A percentile compares a stretch with the other conserved stretches of the same genome.
Conservation (phyloP, 1,284 basidiomycete species). For the Sanguinoderma infundibulare region DNA sequence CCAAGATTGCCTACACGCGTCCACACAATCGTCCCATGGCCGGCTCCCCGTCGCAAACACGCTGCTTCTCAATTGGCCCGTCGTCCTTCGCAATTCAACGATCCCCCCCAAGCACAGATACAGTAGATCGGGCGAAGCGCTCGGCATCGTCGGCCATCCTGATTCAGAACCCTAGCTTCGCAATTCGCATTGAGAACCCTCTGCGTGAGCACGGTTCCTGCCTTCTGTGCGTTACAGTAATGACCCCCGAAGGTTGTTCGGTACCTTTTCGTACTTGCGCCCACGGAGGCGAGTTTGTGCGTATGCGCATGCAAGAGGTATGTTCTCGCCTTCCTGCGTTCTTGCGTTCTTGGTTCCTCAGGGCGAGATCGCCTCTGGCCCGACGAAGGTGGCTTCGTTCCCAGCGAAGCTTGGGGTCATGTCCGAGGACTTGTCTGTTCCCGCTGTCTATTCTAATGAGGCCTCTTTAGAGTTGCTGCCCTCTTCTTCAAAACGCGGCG, state of each 20-base stretch:
- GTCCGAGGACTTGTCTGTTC: too few relatives aligned
- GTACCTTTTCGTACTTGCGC: too few relatives aligned
- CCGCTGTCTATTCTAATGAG: too few relatives aligned
- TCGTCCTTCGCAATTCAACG: not conserved
- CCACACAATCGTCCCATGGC: not conserved
- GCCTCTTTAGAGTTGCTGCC: too few relatives aligned
- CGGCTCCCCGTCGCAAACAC: not conserved
- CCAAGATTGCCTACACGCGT: not conserved
- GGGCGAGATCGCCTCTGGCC: too few relatives aligned
- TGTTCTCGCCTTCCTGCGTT: too few relatives aligned
- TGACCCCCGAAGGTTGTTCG: not conserved
- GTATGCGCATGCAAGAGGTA: too few relatives aligned
- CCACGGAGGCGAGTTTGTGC: too few relatives aligned
- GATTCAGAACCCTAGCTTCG: not conserved
- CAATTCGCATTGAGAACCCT: not conserved
- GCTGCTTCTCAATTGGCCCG: not conserved
- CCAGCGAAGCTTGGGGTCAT: too few relatives aligned
- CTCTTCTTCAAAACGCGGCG: too few relatives aligned
- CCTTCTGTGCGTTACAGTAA: not conserved
- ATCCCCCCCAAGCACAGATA: not conserved
- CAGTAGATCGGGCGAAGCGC: not conserved
- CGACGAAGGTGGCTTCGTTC: too few relatives aligned
- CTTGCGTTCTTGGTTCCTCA: too few relatives aligned
- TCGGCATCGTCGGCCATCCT: not conserved
- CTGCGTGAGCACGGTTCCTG: not conserved